Percentiles rank a stretch among this genome's conserved stretches.
Evolutionary conservation across 2,329 filamentous ascomycete species (phyloP).

Genomic region (Claviceps sp.): DNA sequence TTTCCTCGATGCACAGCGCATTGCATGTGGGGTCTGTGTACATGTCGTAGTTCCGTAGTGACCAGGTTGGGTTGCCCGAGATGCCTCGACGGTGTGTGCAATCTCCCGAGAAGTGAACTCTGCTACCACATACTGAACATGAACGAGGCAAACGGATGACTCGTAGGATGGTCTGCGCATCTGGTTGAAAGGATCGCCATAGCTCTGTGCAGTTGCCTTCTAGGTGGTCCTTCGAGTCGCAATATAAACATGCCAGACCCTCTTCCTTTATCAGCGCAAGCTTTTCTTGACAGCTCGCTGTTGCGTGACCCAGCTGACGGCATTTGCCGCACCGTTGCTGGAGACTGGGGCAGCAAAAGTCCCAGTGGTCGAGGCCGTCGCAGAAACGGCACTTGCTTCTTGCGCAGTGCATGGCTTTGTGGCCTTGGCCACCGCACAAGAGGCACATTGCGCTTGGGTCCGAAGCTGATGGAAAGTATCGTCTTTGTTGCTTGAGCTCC

Average conservation of each 20-base stretch:
- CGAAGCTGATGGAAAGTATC: constrained; percentile 38
- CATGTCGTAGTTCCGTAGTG: constrained; percentile 30
- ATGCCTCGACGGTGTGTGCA: constrained; percentile 24
- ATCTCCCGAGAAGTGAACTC: constrained; percentile 43
- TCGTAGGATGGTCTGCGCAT: constrained; percentile 26
- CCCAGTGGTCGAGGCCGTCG: constrained; percentile 29
- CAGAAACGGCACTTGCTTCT: constrained; percentile 35
- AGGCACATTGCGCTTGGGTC: constrained; percentile 33
- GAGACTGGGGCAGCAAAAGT: constrained; percentile 35
- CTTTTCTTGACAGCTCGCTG: constrained; percentile 39
- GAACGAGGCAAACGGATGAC: constrained; percentile 36
- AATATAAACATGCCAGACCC: constrained; percentile 46
- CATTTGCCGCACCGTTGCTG: constrained; percentile 43
- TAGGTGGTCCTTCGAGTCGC: constrained; percentile 39
- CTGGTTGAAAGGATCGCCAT: constrained; percentile 43
- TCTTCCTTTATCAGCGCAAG: constrained; percentile 38
- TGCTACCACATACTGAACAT: constrained; percentile 42
- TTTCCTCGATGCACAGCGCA: constrained; percentile 24
- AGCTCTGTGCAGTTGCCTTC: constrained; percentile 46
- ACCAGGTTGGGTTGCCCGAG: constrained; percentile 35
- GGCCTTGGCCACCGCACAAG: constrained; percentile 35
- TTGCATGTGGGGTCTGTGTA: constrained; percentile 35
- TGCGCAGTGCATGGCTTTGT: constrained; percentile 32
- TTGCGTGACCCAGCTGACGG: constrained; percentile 45
- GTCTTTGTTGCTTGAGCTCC: constrained; percentile 25